phyloP scores from a whole-genome alignment of 1,139 yeast genomes.

The Taphrina deformans region DNA sequence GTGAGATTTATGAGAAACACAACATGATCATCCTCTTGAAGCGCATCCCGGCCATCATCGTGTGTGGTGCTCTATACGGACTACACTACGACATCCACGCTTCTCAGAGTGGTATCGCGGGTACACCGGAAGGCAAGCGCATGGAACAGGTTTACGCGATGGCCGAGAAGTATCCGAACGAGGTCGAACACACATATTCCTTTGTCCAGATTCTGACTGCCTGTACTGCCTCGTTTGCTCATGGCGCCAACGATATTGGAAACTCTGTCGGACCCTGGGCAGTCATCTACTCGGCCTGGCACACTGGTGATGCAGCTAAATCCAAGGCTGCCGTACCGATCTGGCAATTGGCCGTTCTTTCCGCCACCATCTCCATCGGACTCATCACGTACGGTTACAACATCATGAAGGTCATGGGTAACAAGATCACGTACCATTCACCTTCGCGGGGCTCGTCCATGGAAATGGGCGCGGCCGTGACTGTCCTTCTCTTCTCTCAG shows the following conservation, averaged over 20 bases:
- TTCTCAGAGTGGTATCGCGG: slow-evolving; percentile 35
- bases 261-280: slow-evolving; percentile 78
- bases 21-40: slow-evolving; percentile 19
- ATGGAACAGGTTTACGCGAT: slow-evolving; percentile 45
- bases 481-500: slow-evolving; percentile 74
- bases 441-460: slow-evolving; percentile 79
- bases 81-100: slow-evolving; percentile 32
- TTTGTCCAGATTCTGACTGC: slow-evolving; percentile 73
- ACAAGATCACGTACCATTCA: slow-evolving; percentile 71
- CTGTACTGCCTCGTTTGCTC: slow-evolving; percentile 78
- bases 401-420: slow-evolving; percentile 71
- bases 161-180: slow-evolving; percentile 69
- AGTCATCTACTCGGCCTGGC: slow-evolving; percentile 65
- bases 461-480: slow-evolving; percentile 76
- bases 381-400: slow-evolving; percentile 72
- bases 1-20: slow-evolving; percentile 30
- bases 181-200: slow-evolving; percentile 68
- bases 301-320: slow-evolving; percentile 51
- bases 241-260: slow-evolving; percentile 78
- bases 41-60: slow-evolving; percentile 32
- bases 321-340: slow-evolving; percentile 62
- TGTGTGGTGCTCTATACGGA: slow-evolving; percentile 28
- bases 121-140: slow-evolving; percentile 47
- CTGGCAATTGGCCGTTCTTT: slow-evolving; percentile 72
- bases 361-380: slow-evolving; percentile 67